Evolutionary conservation across 2,329 filamentous ascomycete species (phyloP).

Genomic region (Phialophora verrucosa): DNA sequence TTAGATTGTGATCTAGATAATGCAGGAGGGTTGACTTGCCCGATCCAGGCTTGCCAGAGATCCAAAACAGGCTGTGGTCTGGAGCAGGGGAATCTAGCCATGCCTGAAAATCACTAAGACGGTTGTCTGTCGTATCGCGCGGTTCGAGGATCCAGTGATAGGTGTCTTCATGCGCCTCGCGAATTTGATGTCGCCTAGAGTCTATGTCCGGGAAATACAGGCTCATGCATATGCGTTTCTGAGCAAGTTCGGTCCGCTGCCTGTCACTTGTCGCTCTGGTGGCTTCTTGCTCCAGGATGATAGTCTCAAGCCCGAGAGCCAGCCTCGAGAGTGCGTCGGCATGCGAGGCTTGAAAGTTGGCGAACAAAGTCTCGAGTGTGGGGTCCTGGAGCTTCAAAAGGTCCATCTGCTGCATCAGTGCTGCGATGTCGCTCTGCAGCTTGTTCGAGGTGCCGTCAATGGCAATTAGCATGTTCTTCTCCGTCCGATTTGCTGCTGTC

Average conservation of each 20-base stretch:
- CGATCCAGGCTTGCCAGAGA: conserved; percentile 51
- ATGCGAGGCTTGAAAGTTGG: background rate
- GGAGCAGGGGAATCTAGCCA: conserved; percentile 1
- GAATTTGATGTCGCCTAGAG: background rate
- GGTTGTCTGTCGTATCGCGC: background rate
- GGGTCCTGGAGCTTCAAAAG: background rate
- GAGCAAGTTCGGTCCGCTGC: background rate
- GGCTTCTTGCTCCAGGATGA: background rate
- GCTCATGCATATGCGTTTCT: background rate
- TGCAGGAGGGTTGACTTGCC: conserved; percentile 51
- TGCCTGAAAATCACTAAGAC: conserved; percentile 4
- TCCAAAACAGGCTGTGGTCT: conserved; percentile 57
- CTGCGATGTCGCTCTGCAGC: background rate
- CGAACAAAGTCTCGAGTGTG: background rate
- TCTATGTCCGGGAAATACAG: conserved; percentile 1
- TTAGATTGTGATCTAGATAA: conserved; percentile 25
- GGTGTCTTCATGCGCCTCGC: background rate
- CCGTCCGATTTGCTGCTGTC: background rate
- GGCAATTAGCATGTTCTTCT: background rate
- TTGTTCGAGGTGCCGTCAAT: background rate
- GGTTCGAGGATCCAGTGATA: conserved; percentile 10
- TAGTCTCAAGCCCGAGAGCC: background rate
- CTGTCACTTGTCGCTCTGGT: background rate
- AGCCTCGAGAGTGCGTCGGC: background rate
- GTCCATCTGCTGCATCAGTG: background rate